Conservation (phyloP, 176 grass and related monocot genomes). For the Triticum turgidum region DNA sequence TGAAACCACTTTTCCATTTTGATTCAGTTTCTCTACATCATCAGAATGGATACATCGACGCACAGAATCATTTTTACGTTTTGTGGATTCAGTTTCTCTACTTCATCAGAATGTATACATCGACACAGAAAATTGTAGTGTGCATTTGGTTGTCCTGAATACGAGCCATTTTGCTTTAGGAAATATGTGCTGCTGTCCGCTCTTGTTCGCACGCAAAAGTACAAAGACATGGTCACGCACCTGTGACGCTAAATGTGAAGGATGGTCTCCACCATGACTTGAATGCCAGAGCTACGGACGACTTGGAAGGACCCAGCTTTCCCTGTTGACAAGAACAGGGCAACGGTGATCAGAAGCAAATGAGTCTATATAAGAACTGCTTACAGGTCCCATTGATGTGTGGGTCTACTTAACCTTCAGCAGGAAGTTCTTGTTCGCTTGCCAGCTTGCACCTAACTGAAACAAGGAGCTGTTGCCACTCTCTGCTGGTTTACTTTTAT, state of each 20-base stretch:
- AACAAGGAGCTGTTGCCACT: constrained; percentile 50
- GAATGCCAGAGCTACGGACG: constrained; percentile 75
- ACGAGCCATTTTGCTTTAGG: background rate
- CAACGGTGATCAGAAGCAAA: background rate
- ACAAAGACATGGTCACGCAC: constrained; percentile 28
- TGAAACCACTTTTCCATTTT: background rate
- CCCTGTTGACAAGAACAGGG: constrained; percentile 46
- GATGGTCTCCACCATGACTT: constrained; percentile 99
- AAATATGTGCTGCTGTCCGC: background rate
- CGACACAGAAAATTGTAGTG: background rate
- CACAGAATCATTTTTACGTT: background rate
- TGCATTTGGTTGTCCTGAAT: background rate
- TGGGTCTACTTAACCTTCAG: constrained; percentile 59
- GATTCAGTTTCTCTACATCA: background rate
- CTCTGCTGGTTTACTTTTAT: constrained; percentile 49
- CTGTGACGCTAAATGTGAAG: constrained; percentile 85
- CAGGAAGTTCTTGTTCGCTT: constrained; percentile 96
- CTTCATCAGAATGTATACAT: background rate
- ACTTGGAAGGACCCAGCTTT: constrained; percentile 73
- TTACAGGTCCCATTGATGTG: constrained; percentile 3
- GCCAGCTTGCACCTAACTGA: constrained; percentile 92
- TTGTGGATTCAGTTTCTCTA: background rate
- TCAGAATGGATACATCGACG: background rate
- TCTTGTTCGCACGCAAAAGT: background rate
- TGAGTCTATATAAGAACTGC: background rate